phyloP scores from a whole-genome alignment of 2,329 filamentous ascomycete species.

The Paradendryphiella salina region DNA sequence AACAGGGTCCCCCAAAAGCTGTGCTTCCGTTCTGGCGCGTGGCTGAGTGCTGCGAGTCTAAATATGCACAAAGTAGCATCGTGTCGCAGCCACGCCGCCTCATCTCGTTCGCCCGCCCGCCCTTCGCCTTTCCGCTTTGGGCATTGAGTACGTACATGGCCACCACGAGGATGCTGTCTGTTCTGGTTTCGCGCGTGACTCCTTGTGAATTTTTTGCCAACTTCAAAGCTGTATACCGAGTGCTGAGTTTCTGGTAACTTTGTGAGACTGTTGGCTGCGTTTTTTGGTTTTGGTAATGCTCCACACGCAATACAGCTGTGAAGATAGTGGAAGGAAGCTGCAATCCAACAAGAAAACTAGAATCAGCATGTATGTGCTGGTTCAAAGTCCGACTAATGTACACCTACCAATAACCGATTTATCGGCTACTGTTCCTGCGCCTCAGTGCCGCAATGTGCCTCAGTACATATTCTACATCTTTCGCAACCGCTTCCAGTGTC shows the following conservation, averaged over 20 bases:
- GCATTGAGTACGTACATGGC: neutral
- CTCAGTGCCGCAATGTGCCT: constrained; percentile 18
- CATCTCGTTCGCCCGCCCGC: constrained; percentile 10
- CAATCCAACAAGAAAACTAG: no score
- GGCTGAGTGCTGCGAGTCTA: constrained; percentile 34
- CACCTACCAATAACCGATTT: neutral
- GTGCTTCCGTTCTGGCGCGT: constrained; percentile 20
- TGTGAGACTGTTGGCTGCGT: no score
- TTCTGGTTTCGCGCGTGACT: no score
- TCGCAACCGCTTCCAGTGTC: constrained; percentile 19
- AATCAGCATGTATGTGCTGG: no score
- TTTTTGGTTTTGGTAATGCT: no score
- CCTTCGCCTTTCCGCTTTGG: neutral
- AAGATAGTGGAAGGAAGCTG: no score
- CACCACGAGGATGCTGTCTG: no score
- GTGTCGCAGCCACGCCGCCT: constrained; percentile 23
- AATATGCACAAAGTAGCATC: constrained; percentile 18
- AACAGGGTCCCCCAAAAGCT: constrained; percentile 8
- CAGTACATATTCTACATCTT: constrained; percentile 27
- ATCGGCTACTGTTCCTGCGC: neutral
- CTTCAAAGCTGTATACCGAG: no score
- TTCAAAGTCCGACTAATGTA: neutral
- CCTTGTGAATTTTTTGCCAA: no score
- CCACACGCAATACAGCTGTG: no score
- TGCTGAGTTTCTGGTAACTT: no score